A percentile compares a stretch with the other conserved stretches of the same genome.
Evolutionary conservation across 768 basidiomycete species (phyloP).

Genomic region (Lactarius evosmus): DNA sequence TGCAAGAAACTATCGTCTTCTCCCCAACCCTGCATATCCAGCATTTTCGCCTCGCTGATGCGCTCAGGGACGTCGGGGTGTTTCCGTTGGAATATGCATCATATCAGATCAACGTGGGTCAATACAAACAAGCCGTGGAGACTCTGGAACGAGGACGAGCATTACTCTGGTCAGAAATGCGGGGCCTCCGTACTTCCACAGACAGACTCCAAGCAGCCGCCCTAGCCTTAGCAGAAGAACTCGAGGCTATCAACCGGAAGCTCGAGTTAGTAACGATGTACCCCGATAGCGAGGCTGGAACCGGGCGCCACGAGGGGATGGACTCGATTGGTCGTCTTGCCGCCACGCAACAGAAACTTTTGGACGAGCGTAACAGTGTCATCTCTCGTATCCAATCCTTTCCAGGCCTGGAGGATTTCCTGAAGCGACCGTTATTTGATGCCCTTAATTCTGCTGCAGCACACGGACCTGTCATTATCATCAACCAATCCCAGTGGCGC

Average conservation of each 20-base stretch:
- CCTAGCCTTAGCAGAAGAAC: background rate
- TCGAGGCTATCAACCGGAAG: background rate
- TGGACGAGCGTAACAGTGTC: background rate
- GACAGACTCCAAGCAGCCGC: background rate
- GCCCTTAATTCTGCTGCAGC: background rate
- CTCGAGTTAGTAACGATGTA: background rate
- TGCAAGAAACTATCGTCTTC: background rate
- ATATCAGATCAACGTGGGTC: background rate
- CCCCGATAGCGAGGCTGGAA: background rate
- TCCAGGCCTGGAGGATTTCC: background rate
- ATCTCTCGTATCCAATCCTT: background rate
- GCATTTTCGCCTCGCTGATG: background rate
- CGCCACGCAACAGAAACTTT: background rate
- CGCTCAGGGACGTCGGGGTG: background rate
- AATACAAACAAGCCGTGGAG: background rate
- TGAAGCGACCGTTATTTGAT: background rate
- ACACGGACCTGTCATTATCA: background rate
- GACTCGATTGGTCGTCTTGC: background rate
- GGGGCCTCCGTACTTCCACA: background rate
- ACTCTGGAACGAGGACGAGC: background rate
- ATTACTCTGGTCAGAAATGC: conserved; percentile 8
- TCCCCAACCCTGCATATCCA: background rate
- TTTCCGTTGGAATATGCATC: background rate
- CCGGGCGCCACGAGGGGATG: background rate
- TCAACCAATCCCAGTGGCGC: background rate